These are phyloP conservation scores for Clonostachys byssicola DNA, from an alignment of 2,329 filamentous ascomycete genomes.

Conservation along the genomic window DNA sequence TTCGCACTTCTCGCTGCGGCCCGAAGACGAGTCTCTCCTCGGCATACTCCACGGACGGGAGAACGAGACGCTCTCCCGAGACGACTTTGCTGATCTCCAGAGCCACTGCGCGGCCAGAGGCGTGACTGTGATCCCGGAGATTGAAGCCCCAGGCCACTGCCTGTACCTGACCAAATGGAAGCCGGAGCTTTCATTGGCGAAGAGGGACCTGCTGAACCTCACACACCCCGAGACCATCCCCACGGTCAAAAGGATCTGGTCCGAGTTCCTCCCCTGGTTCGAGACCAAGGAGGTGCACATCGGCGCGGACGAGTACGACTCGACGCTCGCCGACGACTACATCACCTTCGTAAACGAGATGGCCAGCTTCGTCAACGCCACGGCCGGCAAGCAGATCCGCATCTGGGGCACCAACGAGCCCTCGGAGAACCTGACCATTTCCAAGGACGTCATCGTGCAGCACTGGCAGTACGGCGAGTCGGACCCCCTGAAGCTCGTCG, in stretches of 20 bases:
- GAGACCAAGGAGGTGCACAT: slow-evolving; percentile 49
- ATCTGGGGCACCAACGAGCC: slow-evolving; percentile 51
- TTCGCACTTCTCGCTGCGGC: slow-evolving; percentile 34
- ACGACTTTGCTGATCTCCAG: slow-evolving; percentile 43
- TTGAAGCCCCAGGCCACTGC: slow-evolving; percentile 49
- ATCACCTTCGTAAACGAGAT: slow-evolving; percentile 40
- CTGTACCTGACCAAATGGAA: slow-evolving; percentile 51
- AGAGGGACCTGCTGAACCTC: slow-evolving; percentile 36
- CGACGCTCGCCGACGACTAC: slow-evolving; percentile 39
- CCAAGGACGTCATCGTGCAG: slow-evolving; percentile 32
- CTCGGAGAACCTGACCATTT: slow-evolving; percentile 26
- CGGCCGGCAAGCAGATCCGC: slow-evolving; percentile 34
- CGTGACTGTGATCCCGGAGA: slow-evolving; percentile 49
- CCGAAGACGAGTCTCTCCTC: slow-evolving; percentile 13
- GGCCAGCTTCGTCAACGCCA: slow-evolving; percentile 39
- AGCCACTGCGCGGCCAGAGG: slow-evolving; percentile 42
- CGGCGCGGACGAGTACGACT: slow-evolving; percentile 49
- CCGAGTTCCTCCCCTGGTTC: slow-evolving; percentile 49
- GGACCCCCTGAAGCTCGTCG: slow-evolving; percentile 31
- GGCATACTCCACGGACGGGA: slow-evolving; percentile 12
- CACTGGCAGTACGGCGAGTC: slow-evolving; percentile 45
- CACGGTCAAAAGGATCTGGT: slow-evolving; percentile 44
- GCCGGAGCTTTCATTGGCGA: slow-evolving; percentile 40
- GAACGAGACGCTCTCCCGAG: slow-evolving; percentile 14
- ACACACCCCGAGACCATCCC: slow-evolving; percentile 46